Evolutionary conservation across 257 asterid genomes (phyloP).

Genomic region (Solanum dulcamara): DNA sequence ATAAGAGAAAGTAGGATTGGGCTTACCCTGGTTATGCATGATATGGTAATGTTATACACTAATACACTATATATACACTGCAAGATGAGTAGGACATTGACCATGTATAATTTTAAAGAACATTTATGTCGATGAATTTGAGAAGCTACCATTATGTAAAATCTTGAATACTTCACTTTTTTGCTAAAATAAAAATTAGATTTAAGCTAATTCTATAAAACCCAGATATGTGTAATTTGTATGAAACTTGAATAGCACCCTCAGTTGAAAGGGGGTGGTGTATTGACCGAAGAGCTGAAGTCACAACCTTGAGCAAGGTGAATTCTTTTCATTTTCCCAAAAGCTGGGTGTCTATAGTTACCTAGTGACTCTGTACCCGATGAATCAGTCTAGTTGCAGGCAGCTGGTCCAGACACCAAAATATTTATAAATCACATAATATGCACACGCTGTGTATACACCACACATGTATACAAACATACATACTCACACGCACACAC

Average conservation of each 20-base stretch:
- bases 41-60: background rate
- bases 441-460: background rate
- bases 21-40: background rate
- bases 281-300: background rate
- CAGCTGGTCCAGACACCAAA: background rate
- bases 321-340: background rate
- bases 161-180: background rate
- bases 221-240: background rate
- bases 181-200: background rate
- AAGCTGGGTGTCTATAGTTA: background rate
- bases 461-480: background rate
- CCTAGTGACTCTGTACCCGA: background rate
- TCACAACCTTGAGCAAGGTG: background rate
- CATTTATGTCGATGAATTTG: background rate
- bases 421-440: background rate
- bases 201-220: background rate
- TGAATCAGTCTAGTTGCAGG: background rate
- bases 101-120: background rate
- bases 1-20: background rate
- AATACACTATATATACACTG: background rate
- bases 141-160: background rate
- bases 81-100: background rate
- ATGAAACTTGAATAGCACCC: background rate
- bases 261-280: background rate
- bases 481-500: background rate